Evolutionary conservation across 2,329 filamentous ascomycete species (phyloP), one percentile per base, ranked within the genome.

Genomic region (Aureobasidium sp.): DNA sequence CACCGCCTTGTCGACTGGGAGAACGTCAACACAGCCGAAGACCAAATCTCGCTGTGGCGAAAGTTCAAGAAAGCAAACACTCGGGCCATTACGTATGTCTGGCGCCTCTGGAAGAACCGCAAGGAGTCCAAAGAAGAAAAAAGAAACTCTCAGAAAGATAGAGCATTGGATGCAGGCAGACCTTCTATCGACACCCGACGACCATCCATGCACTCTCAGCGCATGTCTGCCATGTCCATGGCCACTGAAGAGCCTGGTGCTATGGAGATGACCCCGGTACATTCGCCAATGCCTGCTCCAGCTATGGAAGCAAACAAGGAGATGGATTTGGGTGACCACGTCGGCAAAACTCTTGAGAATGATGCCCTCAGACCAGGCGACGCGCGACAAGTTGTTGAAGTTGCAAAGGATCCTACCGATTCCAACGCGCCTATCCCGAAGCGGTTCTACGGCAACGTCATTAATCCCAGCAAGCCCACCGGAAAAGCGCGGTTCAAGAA

Each of bases 201-300:
- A 50, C 77, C 77, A 32, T 84, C 86, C 2, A 77, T 83, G 54
- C 75, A 81, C 42, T 83, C 83, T 3, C 79, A 81, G 41, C 77
- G 78, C 62, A 75, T 74, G n/a, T 80, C 79, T 2, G 76, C 84
- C 1, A 44, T 48, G n/a, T 37, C 59, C 11, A 45, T 25, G 6
- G 39, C 39, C 5, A 50, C 76, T 25, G 69, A 75, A 59, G 73
- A 79, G 41, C 86, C 89, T 63, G 89, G 89, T 29, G 72, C 71
- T 52, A 96, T 99, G 59, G 91, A 93, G 70, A 96, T 99, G 92
- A 97, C 92, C 0, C 92, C 93, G 0, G 92, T 99, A 21, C 86
- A 89, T 2, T 97, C 92, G 1, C 91, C 91, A 5, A 78, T 86
- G 1, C 86, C 86, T 1, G 81, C 81, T 49, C 74, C 79, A 50